Evolutionary conservation across 108 stramenopile species (phyloP).

Genomic region (Cyclotella sp.): DNA sequence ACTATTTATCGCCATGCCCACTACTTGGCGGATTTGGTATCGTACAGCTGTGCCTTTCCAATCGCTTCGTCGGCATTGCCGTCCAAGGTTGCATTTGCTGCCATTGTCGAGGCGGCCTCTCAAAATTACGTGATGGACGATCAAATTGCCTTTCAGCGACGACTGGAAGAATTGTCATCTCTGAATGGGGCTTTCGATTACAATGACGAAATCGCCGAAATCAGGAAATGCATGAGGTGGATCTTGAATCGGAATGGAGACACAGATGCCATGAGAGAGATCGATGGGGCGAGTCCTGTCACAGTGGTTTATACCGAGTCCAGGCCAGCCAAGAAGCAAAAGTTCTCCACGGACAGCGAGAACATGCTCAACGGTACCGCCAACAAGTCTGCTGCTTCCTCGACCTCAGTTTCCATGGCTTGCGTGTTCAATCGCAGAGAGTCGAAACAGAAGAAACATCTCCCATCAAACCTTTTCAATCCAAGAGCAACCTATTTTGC

Average conservation of each 20-base stretch:
- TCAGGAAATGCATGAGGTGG: slow-evolving; percentile 4
- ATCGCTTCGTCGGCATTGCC: background rate
- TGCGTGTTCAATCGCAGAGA: too few species aligned
- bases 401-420: too few species aligned
- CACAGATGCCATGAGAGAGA: slow-evolving; percentile 9
- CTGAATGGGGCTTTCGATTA: background rate
- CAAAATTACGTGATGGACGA: background rate
- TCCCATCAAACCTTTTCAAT: too few species aligned
- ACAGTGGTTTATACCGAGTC: background rate
- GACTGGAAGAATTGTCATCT: background rate
- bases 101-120: slow-evolving; percentile 17
- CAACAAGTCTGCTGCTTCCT: background rate
- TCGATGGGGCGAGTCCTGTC: background rate
- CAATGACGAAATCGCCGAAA: slow-evolving; percentile 10
- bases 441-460: too few species aligned
- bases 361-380: background rate
- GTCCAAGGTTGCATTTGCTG: slow-evolving; percentile 31
- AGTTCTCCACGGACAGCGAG: background rate
- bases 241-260: slow-evolving; percentile 4
- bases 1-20: background rate
- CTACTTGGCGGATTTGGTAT: slow-evolving; percentile 10
- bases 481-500: too few species aligned
- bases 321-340: background rate
- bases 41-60: slow-evolving; percentile 6
- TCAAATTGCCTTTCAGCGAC: slow-evolving; percentile 1